Base-by-base conservation (phyloP, 768 basidiomycete genomes). In the Russula griseocarnosa region DNA sequence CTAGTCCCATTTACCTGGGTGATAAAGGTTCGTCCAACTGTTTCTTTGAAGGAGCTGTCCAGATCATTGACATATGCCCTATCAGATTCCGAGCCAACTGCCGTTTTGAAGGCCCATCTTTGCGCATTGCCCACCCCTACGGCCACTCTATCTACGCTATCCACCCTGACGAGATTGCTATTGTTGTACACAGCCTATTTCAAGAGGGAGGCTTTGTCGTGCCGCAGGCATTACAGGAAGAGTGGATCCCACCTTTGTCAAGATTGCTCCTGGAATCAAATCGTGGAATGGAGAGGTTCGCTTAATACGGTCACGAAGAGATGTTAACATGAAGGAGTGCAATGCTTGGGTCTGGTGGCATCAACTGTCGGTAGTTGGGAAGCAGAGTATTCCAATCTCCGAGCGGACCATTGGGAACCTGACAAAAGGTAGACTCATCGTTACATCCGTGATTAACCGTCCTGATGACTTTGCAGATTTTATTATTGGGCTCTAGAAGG, bases 181-280 rank as follows among this genome's bases (percentile, higher is more conserved):
- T 77, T 92, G 28, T 75, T 92, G 20, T 79, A 89, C 68, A 86
- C 87, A 0, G 85, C 91, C 5, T 74, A 76, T 28, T 77, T 0
- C 86, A 88, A 71, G 92, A 92, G n/a, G 84, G 85, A 3, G 92
- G 92, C 0, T 90, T 86, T 72, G 78, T 81, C 3, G 79, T 92
- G 14, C 79, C 76, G 14, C 85, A 88, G 70, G 87, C 90, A 69
- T 77, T 81, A 22, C 81, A 85, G n/a, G 91, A 92, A 71, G 85
- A 86, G 61, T 92, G 90, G 90, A 63, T 69, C 14, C 74, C 81
- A 11, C 53, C 46, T 16, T 58, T 38, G 28, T 67, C 53, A 34
- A 70, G 62, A 24, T 60, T 55, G 11, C 57, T 66, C 38, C 49
- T 40, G 54, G 61, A 58, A 54, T 65, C 51, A 42, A 38, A 26